phyloP scores from a whole-genome alignment of 2,329 filamentous ascomycete genomes.

The Exophiala sp. region DNA sequence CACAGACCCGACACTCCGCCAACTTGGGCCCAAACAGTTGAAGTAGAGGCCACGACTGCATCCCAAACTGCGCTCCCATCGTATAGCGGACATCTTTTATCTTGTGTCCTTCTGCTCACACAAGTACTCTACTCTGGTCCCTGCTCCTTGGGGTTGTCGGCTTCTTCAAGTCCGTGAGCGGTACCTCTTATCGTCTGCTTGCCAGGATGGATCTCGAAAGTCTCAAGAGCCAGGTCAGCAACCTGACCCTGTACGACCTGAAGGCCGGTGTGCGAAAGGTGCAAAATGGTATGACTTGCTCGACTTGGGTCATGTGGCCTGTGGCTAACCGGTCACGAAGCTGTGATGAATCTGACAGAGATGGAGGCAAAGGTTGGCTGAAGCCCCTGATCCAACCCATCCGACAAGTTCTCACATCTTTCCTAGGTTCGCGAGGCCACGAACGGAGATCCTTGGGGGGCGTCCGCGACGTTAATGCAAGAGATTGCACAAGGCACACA shows the following conservation, averaged over 20 bases:
- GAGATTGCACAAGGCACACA: slow-evolving; percentile 97
- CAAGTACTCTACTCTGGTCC: neutral
- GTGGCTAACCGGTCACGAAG: slow-evolving; percentile 42
- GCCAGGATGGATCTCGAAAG: slow-evolving; percentile 73
- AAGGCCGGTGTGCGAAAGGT: slow-evolving; percentile 93
- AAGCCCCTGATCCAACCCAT: slow-evolving; percentile 4
- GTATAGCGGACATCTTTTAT: no score
- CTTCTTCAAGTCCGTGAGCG: neutral
- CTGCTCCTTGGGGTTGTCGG: neutral
- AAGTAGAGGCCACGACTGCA: no score
- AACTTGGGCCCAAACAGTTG: no score
- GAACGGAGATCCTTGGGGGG: slow-evolving; percentile 97
- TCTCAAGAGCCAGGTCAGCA: slow-evolving; percentile 79
- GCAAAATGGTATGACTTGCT: slow-evolving; percentile 71
- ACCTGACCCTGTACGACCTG: slow-evolving; percentile 88
- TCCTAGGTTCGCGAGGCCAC: slow-evolving; percentile 86
- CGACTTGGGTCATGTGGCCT: neutral
- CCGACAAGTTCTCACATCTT: slow-evolving; percentile 26
- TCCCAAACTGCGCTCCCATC: no score
- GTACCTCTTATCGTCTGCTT: neutral
- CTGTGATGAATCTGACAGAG: slow-evolving; percentile 97
- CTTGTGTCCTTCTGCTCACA: no score
- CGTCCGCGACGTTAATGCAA: slow-evolving; percentile 79
- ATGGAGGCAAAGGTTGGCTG: slow-evolving; percentile 64
- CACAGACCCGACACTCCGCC: no score